Evolutionary conservation across 495 filamentous ascomycete genomes (phyloP).

Genomic region (Aspergillus affinis): DNA sequence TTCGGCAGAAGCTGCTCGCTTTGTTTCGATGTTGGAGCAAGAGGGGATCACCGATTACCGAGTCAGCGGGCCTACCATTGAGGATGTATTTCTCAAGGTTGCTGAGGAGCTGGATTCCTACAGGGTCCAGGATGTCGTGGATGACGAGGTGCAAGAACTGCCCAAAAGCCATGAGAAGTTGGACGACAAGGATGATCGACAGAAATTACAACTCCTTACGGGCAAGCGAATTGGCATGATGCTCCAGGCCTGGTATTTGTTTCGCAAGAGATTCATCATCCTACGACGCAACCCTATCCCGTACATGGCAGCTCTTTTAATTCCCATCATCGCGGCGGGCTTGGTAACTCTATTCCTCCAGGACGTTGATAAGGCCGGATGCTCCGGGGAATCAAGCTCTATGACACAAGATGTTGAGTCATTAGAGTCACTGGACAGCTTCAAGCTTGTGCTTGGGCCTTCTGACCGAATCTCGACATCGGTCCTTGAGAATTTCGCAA

Average conservation of each 20-base stretch:
- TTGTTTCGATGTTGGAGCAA: conserved; percentile 66
- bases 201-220: conserved; percentile 58
- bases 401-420: conserved; percentile 34
- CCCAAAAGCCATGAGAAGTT: conserved; percentile 3
- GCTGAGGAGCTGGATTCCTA: conserved; percentile 58
- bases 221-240: conserved; percentile 64
- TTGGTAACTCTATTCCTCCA: conserved; percentile 71
- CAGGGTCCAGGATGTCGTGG: conserved; percentile 31
- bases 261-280: conserved; percentile 74
- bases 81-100: conserved; percentile 82
- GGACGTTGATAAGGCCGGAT: conserved; percentile 53
- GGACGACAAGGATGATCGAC: conserved; percentile 13
- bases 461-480: conserved; percentile 42
- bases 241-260: conserved; percentile 68
- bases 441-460: conserved; percentile 63
- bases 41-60: conserved; percentile 66
- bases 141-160: background rate
- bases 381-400: conserved; percentile 50
- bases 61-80: conserved; percentile 80
- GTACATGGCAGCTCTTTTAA: conserved; percentile 65
- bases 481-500: conserved; percentile 41
- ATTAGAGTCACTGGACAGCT: conserved; percentile 34
- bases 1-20: conserved; percentile 59
- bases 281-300: conserved; percentile 74
- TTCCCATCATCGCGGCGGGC: conserved; percentile 74